Conservation (phyloP, 495 filamentous ascomycete genomes). For the Podospora pseudoanserina region DNA sequence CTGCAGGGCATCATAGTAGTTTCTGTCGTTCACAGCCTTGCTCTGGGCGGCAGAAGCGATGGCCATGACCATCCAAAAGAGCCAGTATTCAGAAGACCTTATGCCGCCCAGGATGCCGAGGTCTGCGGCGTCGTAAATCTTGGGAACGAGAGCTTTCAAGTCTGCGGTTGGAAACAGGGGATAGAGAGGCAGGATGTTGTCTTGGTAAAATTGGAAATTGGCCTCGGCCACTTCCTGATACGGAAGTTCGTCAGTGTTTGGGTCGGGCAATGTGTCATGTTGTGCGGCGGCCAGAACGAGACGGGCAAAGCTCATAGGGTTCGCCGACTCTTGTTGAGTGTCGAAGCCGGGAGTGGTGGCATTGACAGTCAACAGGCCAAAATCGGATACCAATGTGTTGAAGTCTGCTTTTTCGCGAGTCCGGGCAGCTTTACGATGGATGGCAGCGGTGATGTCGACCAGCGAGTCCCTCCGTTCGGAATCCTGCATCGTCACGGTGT, state of each 20-base stretch:
- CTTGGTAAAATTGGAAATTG: conserved; percentile 76
- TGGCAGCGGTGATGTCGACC: conserved; percentile 54
- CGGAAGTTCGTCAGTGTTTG: conserved; percentile 57
- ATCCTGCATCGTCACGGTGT: neutral
- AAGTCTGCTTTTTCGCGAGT: conserved; percentile 69
- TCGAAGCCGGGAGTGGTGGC: conserved; percentile 89
- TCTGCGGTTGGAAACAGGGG: conserved; percentile 74
- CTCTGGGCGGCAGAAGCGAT: conserved; percentile 72
- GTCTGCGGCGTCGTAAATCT: conserved; percentile 64
- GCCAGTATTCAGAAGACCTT: conserved; percentile 74
- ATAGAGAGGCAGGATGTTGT: conserved; percentile 71
- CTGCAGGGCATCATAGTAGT: conserved; percentile 60
- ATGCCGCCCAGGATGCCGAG: conserved; percentile 41
- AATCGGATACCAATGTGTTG: conserved; percentile 75
- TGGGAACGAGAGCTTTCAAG: conserved; percentile 72
- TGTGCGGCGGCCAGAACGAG: conserved; percentile 71
- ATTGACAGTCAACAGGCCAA: conserved; percentile 84
- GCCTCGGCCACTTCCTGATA: conserved; percentile 58
- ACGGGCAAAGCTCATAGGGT: conserved; percentile 80
- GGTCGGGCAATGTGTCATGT: conserved; percentile 59
- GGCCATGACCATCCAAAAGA: conserved; percentile 82
- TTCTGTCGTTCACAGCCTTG: conserved; percentile 58
- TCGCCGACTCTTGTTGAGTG: conserved; percentile 57
- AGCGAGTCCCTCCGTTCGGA: conserved; percentile 54
- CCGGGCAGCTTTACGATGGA: conserved; percentile 56